Evolutionary conservation across 495 filamentous ascomycete species (phyloP), one percentile per base, ranked within the genome.

Genomic region (Hypoxylon fragiforme): DNA sequence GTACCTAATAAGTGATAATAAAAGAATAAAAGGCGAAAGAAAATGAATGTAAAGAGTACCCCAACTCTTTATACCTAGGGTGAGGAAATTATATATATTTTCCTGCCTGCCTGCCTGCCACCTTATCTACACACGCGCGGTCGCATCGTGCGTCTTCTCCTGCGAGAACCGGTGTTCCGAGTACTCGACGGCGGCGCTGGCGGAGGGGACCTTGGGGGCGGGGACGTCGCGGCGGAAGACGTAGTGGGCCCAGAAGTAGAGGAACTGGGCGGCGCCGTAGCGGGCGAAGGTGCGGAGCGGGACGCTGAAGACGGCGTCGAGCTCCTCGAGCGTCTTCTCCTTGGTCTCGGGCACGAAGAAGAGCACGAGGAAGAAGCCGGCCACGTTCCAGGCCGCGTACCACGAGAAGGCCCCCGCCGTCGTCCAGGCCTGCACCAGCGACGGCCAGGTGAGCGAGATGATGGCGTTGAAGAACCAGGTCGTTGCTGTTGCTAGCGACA

Each of bases 281-380:
- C 78, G 66, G 80, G 85, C 73, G 73, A 84, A 30, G 66, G 69
- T 71, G 13, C 70, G 66, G 36, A 76, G 73, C 1, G 75, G 71
- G 7, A 82, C 78, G 19, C 70, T 70, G 58, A 84, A 85, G 13
- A 84, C 81, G 48, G 69, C 70, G 51, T 83, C 81, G 16, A 84
- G 67, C 55, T 88, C 85, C 65, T 89, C 85, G 1, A 92, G 77
- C 15, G 88, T 91, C 42, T 83, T 81, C 63, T 89, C 87, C 70
- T 91, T 92, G 1, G 89, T 91, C 73, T 92, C 89, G 7, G 88
- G 88, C 0, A 92, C 76, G 70, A 82, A 88, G 37, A 91, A 73
- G 63, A 90, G 84, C 39, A 90, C 87, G 68, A 86, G 75, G 30
- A 86, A 60, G 24, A 87, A 79, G 1, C 87, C 88, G 9, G 81